Base-by-base conservation (phyloP, 139 green algal genomes). In the Spirogloea muscicola region DNA sequence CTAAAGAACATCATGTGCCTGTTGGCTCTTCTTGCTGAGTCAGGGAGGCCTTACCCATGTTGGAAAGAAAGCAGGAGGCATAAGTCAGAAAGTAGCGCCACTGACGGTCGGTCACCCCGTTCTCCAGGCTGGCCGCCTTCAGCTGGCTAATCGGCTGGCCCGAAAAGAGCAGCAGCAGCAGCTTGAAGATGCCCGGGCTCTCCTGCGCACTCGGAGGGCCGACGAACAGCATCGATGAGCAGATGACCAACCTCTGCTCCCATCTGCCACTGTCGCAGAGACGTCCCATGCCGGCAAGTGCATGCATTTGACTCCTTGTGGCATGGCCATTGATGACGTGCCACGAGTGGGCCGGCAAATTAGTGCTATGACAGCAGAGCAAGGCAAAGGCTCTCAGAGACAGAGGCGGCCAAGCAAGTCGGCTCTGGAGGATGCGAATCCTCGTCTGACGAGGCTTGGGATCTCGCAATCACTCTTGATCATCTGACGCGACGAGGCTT, bases 111-210 rank as follows among this genome's bases (percentile, higher is more conserved):
- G 34, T 48, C 5, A 74, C 13, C 33, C 58, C 58, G 5, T 6
- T 36, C 33, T 7, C 13, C 10, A 10, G 4, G 55, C 33, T 10
- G 5, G 25, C 5, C 7, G 37, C 55, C 65, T 71, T 77, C 27
- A 74, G 51, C 13, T 37, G 4, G 5, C 27, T 6, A n/a, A 74
- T 25, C 4, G 65, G 37, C 65, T 73, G 51, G 6, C 49, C 65
- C 10, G 51, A 74, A 43, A 74, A 74, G 34, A 74, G 55, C 10
- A 77, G 65, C 58, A 74, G 65, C 49, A 74, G 65, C 65, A 74
- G 57, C 58, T 77, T 5, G 39, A 68, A 4, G 33, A 74, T 68
- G 5, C 5, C 34, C 6, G 65, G 34, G 55, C 55, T 77, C 65
- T 74, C 65, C 55, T 74, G 65, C 65, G 39, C 13, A 36, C 21